Evolutionary conservation across 2,329 filamentous ascomycete genomes (phyloP).

Genomic region (Hirsutella minnesotensis): DNA sequence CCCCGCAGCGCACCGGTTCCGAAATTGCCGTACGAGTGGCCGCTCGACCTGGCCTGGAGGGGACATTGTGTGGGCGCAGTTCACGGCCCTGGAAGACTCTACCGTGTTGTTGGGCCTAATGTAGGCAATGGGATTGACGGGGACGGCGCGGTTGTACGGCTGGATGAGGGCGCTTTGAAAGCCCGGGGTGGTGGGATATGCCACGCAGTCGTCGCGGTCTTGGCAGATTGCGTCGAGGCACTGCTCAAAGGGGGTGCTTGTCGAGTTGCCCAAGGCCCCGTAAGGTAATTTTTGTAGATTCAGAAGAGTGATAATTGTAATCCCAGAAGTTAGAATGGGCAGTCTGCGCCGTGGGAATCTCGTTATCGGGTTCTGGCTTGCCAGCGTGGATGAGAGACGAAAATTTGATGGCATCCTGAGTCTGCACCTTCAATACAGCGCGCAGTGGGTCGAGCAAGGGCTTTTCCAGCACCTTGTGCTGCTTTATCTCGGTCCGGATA

Average conservation of each 20-base stretch:
- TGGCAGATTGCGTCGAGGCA: background rate
- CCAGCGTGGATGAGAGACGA: too few relatives aligned
- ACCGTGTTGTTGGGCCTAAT: slow-evolving; percentile 38
- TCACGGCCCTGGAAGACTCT: slow-evolving; percentile 44
- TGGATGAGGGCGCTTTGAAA: slow-evolving; percentile 39
- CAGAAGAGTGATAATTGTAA: too few relatives aligned
- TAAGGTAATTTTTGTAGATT: too few relatives aligned
- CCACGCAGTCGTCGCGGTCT: background rate
- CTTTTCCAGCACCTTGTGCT: too few relatives aligned
- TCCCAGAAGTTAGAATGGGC: too few relatives aligned
- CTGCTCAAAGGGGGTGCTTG: background rate
- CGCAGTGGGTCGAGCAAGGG: too few relatives aligned
- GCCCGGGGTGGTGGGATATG: slow-evolving; percentile 7
- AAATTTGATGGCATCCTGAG: too few relatives aligned
- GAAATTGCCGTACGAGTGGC: slow-evolving; percentile 55
- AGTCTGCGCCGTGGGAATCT: too few relatives aligned
- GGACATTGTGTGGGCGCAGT: slow-evolving; percentile 41
- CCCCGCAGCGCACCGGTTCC: too few relatives aligned
- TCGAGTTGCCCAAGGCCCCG: background rate
- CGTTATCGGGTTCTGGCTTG: too few relatives aligned
- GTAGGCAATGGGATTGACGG: slow-evolving; percentile 41
- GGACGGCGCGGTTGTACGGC: slow-evolving; percentile 39
- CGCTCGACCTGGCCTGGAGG: slow-evolving; percentile 51
- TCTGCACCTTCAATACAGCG: too few relatives aligned
- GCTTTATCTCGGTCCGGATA: too few relatives aligned